Percentiles rank a stretch among this genome's conserved stretches.
phyloP scores from a whole-genome alignment of 2,329 filamentous ascomycete species.

The Trichoderma citrinoviride region DNA sequence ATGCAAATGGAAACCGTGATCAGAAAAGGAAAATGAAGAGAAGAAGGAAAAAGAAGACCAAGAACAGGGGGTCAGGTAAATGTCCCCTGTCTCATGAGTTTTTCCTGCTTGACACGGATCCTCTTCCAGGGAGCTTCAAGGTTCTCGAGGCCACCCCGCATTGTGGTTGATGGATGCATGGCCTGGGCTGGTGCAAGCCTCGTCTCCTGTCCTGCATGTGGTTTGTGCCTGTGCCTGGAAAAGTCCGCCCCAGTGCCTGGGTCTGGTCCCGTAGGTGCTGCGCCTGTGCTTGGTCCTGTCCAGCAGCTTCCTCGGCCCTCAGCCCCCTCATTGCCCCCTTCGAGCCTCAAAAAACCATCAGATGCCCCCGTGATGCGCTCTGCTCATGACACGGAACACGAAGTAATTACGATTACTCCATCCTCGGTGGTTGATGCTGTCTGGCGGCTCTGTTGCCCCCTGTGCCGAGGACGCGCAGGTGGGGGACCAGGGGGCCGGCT shows the following conservation, averaged over 20 bases:
- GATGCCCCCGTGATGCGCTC: not conserved
- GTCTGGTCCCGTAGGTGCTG: too few relatives aligned
- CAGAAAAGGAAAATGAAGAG: not conserved
- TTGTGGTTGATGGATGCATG: not conserved
- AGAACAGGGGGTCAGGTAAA: not conserved
- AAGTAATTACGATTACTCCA: constrained; percentile 8
- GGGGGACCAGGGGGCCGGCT: constrained; percentile 1
- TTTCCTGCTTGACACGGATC: not conserved
- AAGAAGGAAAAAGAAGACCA: not conserved
- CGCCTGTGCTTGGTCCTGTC: too few relatives aligned
- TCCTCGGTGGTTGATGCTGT: not conserved
- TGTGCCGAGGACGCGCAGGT: not conserved
- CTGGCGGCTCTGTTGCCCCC: constrained; percentile 4
- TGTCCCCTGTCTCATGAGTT: not conserved
- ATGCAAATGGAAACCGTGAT: not conserved
- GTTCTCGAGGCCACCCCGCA: not conserved
- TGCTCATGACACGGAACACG: constrained; percentile 1
- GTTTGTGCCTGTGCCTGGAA: not conserved
- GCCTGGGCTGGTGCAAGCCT: too few relatives aligned
- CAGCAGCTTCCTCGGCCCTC: not conserved
- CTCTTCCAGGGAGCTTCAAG: not conserved
- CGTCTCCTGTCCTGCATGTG: not conserved
- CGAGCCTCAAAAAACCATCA: not conserved
- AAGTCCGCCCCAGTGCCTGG: too few relatives aligned
- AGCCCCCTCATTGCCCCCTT: not conserved